Evolutionary conservation across 169 alveolate species (phyloP).

Genomic region (Plasmodium relictum): DNA sequence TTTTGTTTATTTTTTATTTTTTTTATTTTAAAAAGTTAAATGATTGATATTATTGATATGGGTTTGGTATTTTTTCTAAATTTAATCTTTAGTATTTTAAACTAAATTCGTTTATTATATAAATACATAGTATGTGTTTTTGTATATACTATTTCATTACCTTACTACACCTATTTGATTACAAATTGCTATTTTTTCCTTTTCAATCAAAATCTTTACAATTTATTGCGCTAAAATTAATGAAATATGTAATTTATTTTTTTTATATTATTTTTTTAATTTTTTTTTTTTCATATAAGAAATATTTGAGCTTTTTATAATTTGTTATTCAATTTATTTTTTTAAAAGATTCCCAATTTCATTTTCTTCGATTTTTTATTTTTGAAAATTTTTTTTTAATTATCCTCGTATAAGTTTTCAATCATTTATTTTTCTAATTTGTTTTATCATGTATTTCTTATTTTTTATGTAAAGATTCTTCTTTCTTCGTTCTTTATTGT

Average conservation of each 20-base stretch:
- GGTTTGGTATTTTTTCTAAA: conserved; percentile 29
- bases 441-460: too few species aligned
- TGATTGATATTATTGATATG: conserved; percentile 12
- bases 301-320: too few species aligned
- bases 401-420: too few species aligned
- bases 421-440: too few species aligned
- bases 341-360: too few species aligned
- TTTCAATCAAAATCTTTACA: neutral
- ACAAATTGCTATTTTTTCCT: neutral
- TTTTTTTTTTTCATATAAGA: conserved; percentile 10
- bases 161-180: neutral
- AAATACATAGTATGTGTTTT: conserved; percentile 26
- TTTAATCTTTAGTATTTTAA: conserved; percentile 36
- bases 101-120: conserved; percentile 26
- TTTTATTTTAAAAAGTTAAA: conserved; percentile 41
- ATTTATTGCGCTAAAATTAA: too few species aligned
- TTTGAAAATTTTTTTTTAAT: too few species aligned
- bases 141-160: neutral
- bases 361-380: too few species aligned
- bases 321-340: too few species aligned
- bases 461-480: too few species aligned
- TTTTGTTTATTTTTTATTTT: conserved; percentile 38
- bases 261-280: conserved; percentile 1
- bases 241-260: too few species aligned
- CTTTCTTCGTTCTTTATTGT: too few species aligned